Base-by-base conservation (phyloP, 345 rosid species). In the Pseudoturritis turrita region DNA sequence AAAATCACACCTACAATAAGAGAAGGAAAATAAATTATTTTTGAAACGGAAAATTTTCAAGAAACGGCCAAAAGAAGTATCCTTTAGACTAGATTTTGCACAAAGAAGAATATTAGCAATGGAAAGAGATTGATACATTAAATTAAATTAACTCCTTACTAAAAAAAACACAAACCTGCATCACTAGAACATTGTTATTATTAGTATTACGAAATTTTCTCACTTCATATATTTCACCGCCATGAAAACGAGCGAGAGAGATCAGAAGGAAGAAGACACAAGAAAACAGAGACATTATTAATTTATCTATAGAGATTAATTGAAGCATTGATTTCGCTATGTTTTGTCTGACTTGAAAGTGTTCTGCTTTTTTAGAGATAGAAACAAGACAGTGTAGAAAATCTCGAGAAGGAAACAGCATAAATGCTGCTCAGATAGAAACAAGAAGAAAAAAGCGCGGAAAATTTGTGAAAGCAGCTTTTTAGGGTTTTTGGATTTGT, bases 1-100 rank as follows among this genome's bases (percentile, higher is more conserved):
- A 74, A 77, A 70, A 53, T 45, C 79, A 55, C 55, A 49, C 75
- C 81, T 74, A 72, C 73, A 70, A 64, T 10, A 39, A 64, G 51
- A 62, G 25, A 65, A 23, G 12, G 28, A 62, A 33, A 17, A 36
- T 33, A 33, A 36, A 59, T 41, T 28, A 15, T 46, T 3, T 5
- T 31, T 23, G 12, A 26, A 72, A 18, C 12, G 6, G 56, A 13
- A 29, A 33, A 54, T 5, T 46, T n/a, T 36, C 43, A 70, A 59
- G 65, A 47, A 47, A 59, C 56, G 23, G 40, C 63, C 70, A 72
- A 63, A 71, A 54, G 18, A 49, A 60, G 22, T 23, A 59, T n/a
- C 15, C 25, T 69, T 23, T 45, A 44, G 22, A 43, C 35, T 56
- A 44, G 23, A 68, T 29, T 28, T 54, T 18, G 41, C 43, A 14